phyloP scores from a whole-genome alignment of 768 basidiomycete species.

The Lyophyllum shimeji region DNA sequence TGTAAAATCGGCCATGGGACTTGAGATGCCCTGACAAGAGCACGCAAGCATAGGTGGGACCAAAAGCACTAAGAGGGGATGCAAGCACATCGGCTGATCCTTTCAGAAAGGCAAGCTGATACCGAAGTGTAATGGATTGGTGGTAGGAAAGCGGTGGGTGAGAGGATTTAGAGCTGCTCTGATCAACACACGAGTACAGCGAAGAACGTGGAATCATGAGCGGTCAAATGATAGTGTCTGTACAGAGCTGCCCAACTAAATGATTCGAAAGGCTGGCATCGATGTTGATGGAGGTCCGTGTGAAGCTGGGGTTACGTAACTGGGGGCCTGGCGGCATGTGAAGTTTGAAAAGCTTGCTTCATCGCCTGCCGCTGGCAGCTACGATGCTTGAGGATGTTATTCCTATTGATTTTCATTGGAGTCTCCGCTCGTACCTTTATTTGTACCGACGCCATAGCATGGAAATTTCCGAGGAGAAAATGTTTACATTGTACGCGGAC shows the following conservation, averaged over 20 bases:
- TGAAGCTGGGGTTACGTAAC: neutral
- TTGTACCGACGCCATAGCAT: too few relatives aligned
- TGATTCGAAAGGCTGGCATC: neutral
- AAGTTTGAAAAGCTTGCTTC: neutral
- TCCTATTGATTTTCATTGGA: too few relatives aligned
- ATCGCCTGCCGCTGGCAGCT: too few relatives aligned
- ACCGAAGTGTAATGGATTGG: neutral
- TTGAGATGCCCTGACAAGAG: neutral
- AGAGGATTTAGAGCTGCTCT: neutral
- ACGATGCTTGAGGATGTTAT: too few relatives aligned
- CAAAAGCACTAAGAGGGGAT: neutral
- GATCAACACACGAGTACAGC: neutral
- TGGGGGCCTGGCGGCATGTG: neutral
- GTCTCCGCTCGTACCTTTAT: too few relatives aligned
- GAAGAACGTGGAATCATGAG: neutral
- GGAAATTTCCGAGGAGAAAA: neutral
- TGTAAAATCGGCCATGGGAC: neutral
- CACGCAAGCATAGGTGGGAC: neutral
- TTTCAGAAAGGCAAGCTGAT: neutral
- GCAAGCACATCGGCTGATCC: neutral
- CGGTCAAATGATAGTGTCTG: neutral
- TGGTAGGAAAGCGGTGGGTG: neutral
- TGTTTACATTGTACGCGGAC: neutral
- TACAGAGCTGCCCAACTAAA: neutral
- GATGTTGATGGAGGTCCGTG: neutral